These are phyloP conservation scores for Alternaria arborescens DNA, from an alignment of 2,329 filamentous ascomycete genomes.

Conservation along the genomic window DNA sequence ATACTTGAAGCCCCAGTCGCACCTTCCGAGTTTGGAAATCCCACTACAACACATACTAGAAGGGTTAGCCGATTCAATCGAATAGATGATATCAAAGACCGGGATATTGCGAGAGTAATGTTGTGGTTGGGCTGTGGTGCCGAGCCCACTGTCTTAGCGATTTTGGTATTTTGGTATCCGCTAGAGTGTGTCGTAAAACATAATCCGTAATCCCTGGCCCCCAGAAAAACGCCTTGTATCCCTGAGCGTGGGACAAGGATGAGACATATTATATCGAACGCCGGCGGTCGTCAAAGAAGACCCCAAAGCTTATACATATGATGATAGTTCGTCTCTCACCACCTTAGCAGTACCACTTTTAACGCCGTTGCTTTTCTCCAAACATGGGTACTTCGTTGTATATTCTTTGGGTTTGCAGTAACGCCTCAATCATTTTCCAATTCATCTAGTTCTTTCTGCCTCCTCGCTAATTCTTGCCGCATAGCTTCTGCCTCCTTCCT, in stretches of 20 bases:
- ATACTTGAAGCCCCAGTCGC: not conserved
- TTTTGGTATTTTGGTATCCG: not conserved
- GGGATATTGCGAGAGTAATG: too few relatives aligned
- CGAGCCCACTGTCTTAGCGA: not conserved
- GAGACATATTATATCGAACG: not conserved
- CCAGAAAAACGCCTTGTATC: not conserved
- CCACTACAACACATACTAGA: not conserved
- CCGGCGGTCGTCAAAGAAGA: not conserved
- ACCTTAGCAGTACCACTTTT: not conserved
- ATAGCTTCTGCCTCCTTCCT: constrained; percentile 44
- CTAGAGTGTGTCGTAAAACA: not conserved
- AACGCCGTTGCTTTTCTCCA: not conserved
- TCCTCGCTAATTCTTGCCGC: constrained; percentile 40
- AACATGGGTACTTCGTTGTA: not conserved
- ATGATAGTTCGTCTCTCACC: not conserved
- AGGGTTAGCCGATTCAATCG: not conserved
- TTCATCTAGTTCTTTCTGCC: constrained; percentile 43
- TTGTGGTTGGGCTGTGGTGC: not conserved
- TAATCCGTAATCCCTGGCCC: not conserved
- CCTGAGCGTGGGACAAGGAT: not conserved
- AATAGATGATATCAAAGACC: not conserved
- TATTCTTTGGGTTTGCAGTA: not conserved
- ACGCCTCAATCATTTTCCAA: constrained; percentile 39
- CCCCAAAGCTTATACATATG: not conserved
- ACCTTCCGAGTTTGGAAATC: not conserved